These are phyloP conservation scores for Lepidium didymum DNA, from an alignment of 345 rosid species.

Conservation along the genomic window DNA sequence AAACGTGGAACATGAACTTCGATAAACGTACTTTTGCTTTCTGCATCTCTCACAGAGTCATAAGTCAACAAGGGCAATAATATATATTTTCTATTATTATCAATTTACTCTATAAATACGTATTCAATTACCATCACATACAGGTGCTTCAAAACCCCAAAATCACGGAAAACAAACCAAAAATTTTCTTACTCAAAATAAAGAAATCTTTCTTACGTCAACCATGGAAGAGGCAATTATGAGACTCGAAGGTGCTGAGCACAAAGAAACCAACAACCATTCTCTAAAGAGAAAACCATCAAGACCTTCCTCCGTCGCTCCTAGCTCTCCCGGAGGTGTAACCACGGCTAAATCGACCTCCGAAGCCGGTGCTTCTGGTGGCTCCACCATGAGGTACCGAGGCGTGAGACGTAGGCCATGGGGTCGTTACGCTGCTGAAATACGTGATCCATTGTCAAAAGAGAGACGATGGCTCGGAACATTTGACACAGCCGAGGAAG, in stretches of 20 bases:
- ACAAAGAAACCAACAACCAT: constrained; percentile 2
- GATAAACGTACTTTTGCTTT: constrained; percentile 9
- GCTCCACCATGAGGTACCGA: constrained; percentile 67
- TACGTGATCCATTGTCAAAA: constrained; percentile 83
- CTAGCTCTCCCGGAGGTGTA: constrained; percentile 7
- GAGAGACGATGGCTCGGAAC: constrained; percentile 97
- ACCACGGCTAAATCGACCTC: constrained; percentile 33
- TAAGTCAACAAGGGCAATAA: neutral
- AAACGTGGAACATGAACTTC: constrained; percentile 20
- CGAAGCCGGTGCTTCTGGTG: constrained; percentile 28
- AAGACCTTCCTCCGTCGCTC: constrained; percentile 18
- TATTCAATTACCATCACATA: constrained; percentile 10
- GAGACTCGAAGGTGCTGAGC: constrained; percentile 26
- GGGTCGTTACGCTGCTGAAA: constrained; percentile 99
- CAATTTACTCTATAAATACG: constrained; percentile 15
- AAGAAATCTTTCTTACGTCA: neutral
- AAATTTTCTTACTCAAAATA: neutral
- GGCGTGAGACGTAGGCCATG: constrained; percentile 95
- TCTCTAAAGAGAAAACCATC: constrained; percentile 24
- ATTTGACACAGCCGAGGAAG: constrained; percentile 96
- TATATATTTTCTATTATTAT: too few species aligned
- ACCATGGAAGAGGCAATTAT: constrained; percentile 28
- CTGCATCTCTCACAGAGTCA: neutral
- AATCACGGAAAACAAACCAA: neutral
- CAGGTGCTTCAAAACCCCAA: constrained; percentile 25